A percentile compares a stretch with the other conserved stretches of the same genome.
Evolutionary conservation across 805 yeast genomes (phyloP).

Genomic region (Kodamaea hsintzibuensis): DNA sequence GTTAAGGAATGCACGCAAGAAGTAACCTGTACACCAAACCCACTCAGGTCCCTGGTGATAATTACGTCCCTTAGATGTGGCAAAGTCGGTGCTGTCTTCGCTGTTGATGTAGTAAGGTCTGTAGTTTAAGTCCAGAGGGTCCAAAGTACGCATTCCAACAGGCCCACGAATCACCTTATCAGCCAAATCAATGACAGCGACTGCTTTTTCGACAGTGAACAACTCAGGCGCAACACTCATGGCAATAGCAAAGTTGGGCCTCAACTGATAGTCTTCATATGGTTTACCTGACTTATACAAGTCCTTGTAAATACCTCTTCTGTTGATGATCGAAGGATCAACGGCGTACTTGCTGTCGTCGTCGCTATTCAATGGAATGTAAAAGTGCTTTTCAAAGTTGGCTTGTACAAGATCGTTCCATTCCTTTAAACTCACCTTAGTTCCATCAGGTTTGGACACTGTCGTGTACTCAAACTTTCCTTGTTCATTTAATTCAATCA

Average conservation of each 20-base stretch:
- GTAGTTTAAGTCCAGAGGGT: constrained; percentile 89
- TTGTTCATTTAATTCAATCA: constrained; percentile 52
- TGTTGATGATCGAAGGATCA: constrained; percentile 66
- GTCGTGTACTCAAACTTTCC: constrained; percentile 58
- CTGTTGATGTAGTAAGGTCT: constrained; percentile 85
- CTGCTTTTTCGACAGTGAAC: constrained; percentile 62
- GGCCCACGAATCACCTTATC: constrained; percentile 82
- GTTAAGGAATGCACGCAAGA: constrained; percentile 70
- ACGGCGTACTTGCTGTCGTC: constrained; percentile 65
- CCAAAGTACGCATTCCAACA: constrained; percentile 86
- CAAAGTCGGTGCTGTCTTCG: constrained; percentile 81
- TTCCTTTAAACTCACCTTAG: constrained; percentile 51
- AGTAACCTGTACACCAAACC: constrained; percentile 92
- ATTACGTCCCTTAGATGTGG: constrained; percentile 92
- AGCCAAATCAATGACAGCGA: constrained; percentile 66
- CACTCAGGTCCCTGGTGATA: constrained; percentile 99
- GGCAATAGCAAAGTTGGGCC: constrained; percentile 92
- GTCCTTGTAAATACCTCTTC: constrained; percentile 95
- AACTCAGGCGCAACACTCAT: constrained; percentile 94
- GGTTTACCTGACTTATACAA: constrained; percentile 78
- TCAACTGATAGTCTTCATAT: constrained; percentile 88
- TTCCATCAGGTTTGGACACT: constrained; percentile 63
- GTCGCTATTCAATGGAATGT: constrained; percentile 63
- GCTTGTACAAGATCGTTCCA: constrained; percentile 74
- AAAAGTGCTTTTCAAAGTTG: constrained; percentile 79